phyloP scores from a whole-genome alignment of 192 early-diverging fungal genomes.

The Umbelopsis vinacea region DNA sequence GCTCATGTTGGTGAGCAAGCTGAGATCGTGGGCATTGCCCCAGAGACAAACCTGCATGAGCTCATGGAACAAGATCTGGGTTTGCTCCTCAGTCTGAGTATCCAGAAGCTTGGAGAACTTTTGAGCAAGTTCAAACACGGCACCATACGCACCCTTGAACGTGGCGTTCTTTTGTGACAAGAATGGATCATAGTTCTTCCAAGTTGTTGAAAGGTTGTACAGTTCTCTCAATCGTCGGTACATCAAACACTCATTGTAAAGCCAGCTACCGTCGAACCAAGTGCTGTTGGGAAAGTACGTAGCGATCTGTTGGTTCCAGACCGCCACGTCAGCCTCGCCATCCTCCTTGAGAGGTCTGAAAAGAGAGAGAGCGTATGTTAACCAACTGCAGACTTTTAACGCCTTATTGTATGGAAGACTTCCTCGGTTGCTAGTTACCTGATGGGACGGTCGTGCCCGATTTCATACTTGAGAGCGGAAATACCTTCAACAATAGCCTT shows the following conservation, averaged over 20 bases:
- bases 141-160: conserved; percentile 67
- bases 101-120: conserved; percentile 38
- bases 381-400: not conserved
- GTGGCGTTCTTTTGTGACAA: conserved; percentile 66
- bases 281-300: conserved; percentile 57
- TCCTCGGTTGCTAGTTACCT: too few species aligned
- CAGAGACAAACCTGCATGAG: conserved; percentile 79
- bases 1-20: conserved; percentile 73
- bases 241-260: conserved; percentile 86
- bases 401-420: too few species aligned
- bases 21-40: conserved; percentile 91
- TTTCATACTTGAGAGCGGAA: conserved; percentile 72
- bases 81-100: conserved; percentile 29
- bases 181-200: conserved; percentile 80
- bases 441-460: conserved; percentile 65
- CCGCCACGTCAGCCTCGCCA: conserved; percentile 52
- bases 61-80: conserved; percentile 65
- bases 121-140: conserved; percentile 67
- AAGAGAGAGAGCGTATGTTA: not conserved
- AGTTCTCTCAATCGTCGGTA: conserved; percentile 72
- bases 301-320: conserved; percentile 69
- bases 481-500: conserved; percentile 69
- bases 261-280: conserved; percentile 81
- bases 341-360: conserved; percentile 57
- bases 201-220: conserved; percentile 58